These are phyloP conservation scores for Chlamydomonas sphaeroides DNA, from an alignment of 139 green algal genomes.

Conservation along the genomic window DNA sequence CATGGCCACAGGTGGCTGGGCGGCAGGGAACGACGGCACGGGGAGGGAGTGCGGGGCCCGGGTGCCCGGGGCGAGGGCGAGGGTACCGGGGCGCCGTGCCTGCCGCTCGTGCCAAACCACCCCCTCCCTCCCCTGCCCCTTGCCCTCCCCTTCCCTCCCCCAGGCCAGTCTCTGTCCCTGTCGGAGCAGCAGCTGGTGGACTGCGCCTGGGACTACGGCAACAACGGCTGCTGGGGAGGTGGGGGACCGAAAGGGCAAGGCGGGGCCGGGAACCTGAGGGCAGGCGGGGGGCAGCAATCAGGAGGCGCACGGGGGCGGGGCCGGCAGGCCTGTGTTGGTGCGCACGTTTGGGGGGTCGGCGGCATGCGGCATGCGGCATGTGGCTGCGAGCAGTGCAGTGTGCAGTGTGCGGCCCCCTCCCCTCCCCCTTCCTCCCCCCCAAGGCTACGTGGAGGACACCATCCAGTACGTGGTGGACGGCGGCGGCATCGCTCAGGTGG, in stretches of 20 bases:
- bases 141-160: not conserved
- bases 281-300: not conserved
- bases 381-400: too few species aligned
- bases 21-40: too few species aligned
- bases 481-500: slow-evolving; percentile 44
- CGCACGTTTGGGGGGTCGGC: too few species aligned
- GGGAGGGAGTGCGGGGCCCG: too few species aligned
- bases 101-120: too few species aligned
- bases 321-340: too few species aligned
- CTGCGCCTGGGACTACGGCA: slow-evolving; percentile 69
- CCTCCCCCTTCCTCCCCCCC: not conserved
- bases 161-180: slow-evolving; percentile 51
- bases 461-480: slow-evolving; percentile 48
- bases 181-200: slow-evolving; percentile 79
- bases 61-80: too few species aligned
- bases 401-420: too few species aligned
- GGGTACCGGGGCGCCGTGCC: not conserved
- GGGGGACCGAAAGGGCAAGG: not conserved
- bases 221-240: slow-evolving; percentile 49
- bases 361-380: too few species aligned
- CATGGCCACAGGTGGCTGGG: slow-evolving; percentile 55
- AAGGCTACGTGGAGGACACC: slow-evolving; percentile 47
- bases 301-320: too few species aligned
- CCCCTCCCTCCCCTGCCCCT: too few species aligned
- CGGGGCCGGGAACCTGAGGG: not conserved